Conservation (phyloP, 352 stramenopile genomes). For the Pythium phragmiticola region DNA sequence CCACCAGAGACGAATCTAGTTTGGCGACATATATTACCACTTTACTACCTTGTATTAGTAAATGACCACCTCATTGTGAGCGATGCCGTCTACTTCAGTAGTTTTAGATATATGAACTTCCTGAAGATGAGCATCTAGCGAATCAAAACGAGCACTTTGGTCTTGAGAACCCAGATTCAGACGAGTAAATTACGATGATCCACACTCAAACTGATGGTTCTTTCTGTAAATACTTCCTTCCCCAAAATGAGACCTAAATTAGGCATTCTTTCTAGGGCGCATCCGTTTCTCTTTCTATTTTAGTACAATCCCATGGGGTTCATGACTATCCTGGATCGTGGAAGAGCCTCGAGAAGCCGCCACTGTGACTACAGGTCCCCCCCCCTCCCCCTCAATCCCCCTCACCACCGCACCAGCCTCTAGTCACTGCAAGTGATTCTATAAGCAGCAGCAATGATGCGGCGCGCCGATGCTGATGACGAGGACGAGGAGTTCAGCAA, state of each 20-base stretch:
- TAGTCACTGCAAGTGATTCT: not conserved
- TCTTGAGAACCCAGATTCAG: conserved; percentile 7
- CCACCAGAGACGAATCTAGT: conserved; percentile 1
- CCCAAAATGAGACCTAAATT: not conserved
- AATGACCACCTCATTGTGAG: not conserved
- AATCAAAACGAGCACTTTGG: conserved; percentile 2
- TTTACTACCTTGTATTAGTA: conserved; percentile 5
- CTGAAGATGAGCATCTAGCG: not conserved
- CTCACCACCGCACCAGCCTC: not conserved
- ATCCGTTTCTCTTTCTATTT: conserved; percentile 6
- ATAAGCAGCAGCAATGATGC: conserved; percentile 9
- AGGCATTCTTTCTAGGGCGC: not conserved
- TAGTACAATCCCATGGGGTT: conserved; percentile 1
- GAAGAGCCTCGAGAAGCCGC: conserved; percentile 2
- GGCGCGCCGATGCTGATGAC: conserved; percentile 11
- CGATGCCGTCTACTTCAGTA: conserved; percentile 5
- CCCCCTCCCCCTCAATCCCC: not conserved
- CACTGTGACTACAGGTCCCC: not conserved
- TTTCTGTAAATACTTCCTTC: conserved; percentile 3
- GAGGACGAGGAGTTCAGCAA: conserved; percentile 29
- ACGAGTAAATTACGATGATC: conserved; percentile 2
- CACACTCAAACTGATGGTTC: not conserved
- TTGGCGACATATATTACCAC: not conserved
- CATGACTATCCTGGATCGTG: not conserved
- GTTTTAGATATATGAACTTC: not conserved